Percentiles rank a stretch among this genome's conserved stretches.
Evolutionary conservation across 768 basidiomycete genomes (phyloP).

Genomic region (Phylloporus sp.): DNA sequence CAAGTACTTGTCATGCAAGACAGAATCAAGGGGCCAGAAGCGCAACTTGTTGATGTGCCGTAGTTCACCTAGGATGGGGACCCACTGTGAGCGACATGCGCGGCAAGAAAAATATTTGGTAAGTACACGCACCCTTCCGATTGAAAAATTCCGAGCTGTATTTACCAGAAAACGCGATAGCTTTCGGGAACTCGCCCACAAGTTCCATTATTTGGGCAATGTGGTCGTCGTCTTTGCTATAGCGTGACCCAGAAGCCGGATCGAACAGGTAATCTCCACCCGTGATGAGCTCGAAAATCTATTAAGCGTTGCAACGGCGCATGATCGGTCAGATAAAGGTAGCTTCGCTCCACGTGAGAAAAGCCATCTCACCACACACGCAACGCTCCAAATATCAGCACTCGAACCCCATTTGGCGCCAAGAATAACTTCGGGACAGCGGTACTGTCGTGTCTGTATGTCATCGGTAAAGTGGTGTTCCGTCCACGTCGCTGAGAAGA

Average conservation of each 20-base stretch:
- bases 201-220: constrained; percentile 98
- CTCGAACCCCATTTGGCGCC: constrained; percentile 95
- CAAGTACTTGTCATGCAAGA: constrained; percentile 93
- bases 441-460: constrained; percentile 95
- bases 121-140: constrained; percentile 65
- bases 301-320: not conserved
- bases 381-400: constrained; percentile 95
- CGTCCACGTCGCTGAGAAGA: constrained; percentile 62
- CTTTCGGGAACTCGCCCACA: constrained; percentile 82
- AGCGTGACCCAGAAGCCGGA: constrained; percentile 89
- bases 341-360: not conserved
- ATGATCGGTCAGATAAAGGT: not conserved
- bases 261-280: constrained; percentile 99
- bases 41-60: constrained; percentile 92
- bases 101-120: not conserved
- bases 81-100: constrained; percentile 8
- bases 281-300: constrained; percentile 94
- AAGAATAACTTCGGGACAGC: constrained; percentile 95
- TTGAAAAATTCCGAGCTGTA: constrained; percentile 95
- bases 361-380: constrained; percentile 70
- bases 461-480: constrained; percentile 99
- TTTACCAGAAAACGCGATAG: constrained; percentile 83
- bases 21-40: constrained; percentile 80
- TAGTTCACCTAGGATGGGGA: constrained; percentile 56
- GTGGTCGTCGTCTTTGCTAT: constrained; percentile 95